Conservation (phyloP, 192 early-diverging fungal species). For the Rhizophagus sp. region DNA sequence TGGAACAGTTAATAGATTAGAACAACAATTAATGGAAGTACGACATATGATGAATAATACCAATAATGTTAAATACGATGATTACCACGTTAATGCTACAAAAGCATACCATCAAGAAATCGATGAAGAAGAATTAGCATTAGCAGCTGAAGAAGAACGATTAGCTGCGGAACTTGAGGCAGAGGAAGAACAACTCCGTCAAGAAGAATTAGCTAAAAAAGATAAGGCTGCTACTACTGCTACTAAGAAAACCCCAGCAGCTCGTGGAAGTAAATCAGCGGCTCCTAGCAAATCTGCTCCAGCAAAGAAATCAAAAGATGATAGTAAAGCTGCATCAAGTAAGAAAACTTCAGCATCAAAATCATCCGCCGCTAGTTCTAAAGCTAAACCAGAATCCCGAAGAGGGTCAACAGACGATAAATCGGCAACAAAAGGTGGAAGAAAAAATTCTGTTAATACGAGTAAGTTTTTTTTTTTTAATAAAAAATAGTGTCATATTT, state of each 20-base stretch:
- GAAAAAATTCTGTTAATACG: not conserved
- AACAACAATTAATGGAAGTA: slow-evolving; percentile 35
- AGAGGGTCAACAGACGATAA: slow-evolving; percentile 20
- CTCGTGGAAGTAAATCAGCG: not conserved
- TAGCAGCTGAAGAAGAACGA: not conserved
- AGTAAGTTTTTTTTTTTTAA: not conserved
- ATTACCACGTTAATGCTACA: not conserved
- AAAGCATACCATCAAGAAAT: not conserved
- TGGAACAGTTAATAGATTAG: slow-evolving; percentile 34
- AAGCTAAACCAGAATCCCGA: not conserved
- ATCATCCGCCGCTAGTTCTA: not conserved
- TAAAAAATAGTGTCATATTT: not conserved
- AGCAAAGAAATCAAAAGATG: slow-evolving; percentile 9
- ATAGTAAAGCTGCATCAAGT: not conserved
- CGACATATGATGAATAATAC: slow-evolving; percentile 21
- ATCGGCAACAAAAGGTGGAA: not conserved
- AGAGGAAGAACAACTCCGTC: not conserved
- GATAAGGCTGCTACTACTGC: not conserved
- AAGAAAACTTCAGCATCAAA: slow-evolving; percentile 18
- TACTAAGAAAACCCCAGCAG: not conserved
- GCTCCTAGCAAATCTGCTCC: slow-evolving; percentile 3
- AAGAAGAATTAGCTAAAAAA: not conserved
- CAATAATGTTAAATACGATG: slow-evolving; percentile 13
- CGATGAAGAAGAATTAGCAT: not conserved
- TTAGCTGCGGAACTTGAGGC: not conserved